Evolutionary conservation across 108 stramenopile species (phyloP).

Genomic region (Pseudonitzschia multiseries): DNA sequence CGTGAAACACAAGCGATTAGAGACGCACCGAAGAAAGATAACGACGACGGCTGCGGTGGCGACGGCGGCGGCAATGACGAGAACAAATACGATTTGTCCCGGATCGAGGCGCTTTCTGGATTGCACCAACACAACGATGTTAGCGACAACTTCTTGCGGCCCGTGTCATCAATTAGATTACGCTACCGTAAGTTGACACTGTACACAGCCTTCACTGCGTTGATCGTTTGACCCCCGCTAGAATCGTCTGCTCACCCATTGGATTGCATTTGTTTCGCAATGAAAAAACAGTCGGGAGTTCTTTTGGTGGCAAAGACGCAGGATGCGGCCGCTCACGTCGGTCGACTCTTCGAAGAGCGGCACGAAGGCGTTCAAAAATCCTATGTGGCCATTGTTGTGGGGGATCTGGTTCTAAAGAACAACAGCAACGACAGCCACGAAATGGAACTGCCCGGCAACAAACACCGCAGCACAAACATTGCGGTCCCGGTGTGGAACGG

Average conservation of each 20-base stretch:
- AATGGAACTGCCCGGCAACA: not conserved
- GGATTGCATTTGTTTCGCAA: too few relatives aligned
- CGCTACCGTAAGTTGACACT: conserved; percentile 45
- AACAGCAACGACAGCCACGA: conserved; percentile 3
- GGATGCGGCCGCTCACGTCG: conserved; percentile 55
- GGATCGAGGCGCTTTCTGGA: conserved; percentile 36
- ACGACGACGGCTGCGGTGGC: not conserved
- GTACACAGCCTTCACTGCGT: not conserved
- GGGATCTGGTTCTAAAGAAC: not conserved
- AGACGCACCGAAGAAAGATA: conserved; percentile 20
- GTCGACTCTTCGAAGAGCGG: conserved; percentile 59
- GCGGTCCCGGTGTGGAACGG: conserved; percentile 22
- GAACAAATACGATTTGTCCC: conserved; percentile 10
- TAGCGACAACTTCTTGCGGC: conserved; percentile 71
- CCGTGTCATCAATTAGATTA: conserved; percentile 89
- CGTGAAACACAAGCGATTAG: too few relatives aligned
- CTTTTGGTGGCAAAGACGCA: conserved; percentile 62
- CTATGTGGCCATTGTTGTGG: conserved; percentile 74
- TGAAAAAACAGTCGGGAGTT: conserved; percentile 43
- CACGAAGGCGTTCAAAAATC: conserved; percentile 47
- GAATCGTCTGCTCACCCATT: too few relatives aligned
- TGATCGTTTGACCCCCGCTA: too few relatives aligned
- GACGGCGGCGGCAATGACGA: too few relatives aligned
- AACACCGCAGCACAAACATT: not conserved
- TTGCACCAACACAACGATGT: conserved; percentile 50